Percentiles rank a stretch among this genome's conserved stretches.
These are phyloP conservation scores for Tulasnella sp. DNA, from an alignment of 768 basidiomycete genomes.

Conservation along the genomic window DNA sequence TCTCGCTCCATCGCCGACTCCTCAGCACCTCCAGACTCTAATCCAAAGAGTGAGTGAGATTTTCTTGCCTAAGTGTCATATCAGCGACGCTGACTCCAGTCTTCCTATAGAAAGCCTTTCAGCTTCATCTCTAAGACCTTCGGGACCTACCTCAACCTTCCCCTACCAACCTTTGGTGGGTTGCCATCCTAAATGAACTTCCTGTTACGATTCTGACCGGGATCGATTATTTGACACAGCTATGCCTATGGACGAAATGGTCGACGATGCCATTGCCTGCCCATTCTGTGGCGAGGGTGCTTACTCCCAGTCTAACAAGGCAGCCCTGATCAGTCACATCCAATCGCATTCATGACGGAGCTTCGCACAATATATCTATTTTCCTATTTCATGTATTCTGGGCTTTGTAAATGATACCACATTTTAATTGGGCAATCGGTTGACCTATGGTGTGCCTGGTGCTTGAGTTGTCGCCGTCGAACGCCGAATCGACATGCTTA, in stretches of 20 bases:
- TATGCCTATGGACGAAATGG: neutral
- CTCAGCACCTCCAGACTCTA: neutral
- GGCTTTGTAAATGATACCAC: neutral
- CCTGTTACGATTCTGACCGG: neutral
- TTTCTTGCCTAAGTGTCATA: neutral
- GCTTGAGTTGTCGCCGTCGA: neutral
- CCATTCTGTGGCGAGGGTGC: conserved; percentile 18
- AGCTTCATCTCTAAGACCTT: neutral
- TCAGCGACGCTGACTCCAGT: neutral
- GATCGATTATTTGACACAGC: neutral
- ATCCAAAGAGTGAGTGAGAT: neutral
- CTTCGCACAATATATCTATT: neutral
- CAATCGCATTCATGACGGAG: neutral
- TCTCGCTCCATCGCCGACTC: neutral
- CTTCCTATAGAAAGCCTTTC: neutral
- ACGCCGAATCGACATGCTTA: neutral
- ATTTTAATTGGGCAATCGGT: neutral
- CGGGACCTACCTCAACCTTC: neutral
- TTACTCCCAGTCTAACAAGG: neutral
- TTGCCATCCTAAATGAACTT: neutral
- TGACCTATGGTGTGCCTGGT: neutral
- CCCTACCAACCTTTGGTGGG: neutral
- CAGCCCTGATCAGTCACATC: neutral
- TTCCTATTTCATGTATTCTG: neutral
- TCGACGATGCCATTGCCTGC: conserved; percentile 9